Percentiles rank a stretch among this genome's conserved stretches.
These are phyloP conservation scores for Trichoderma erinaceum DNA, from an alignment of 495 filamentous ascomycete genomes.

Conservation along the genomic window DNA sequence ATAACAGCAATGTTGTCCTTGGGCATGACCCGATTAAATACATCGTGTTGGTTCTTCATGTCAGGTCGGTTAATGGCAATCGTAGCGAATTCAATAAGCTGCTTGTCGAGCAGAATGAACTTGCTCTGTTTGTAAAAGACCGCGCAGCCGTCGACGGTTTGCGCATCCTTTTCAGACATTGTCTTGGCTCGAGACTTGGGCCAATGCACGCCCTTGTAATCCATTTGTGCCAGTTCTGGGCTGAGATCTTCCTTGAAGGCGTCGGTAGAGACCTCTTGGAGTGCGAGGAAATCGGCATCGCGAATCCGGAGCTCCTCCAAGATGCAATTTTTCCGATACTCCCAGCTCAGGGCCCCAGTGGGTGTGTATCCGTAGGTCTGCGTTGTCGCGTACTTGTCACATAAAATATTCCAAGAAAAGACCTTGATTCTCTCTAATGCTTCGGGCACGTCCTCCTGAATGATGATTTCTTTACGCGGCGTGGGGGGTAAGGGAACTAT, in stretches of 20 bases:
- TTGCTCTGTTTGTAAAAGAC: constrained; percentile 92
- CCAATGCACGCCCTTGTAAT: constrained; percentile 91
- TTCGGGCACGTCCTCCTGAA: constrained; percentile 45
- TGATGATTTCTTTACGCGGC: constrained; percentile 36
- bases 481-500: constrained; percentile 64
- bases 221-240: constrained; percentile 69
- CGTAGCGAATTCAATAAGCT: constrained; percentile 84
- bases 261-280: constrained; percentile 88
- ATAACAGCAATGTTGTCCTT: constrained; percentile 92
- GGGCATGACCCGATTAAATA: constrained; percentile 97
- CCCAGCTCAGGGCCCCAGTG: constrained; percentile 70
- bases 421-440: constrained; percentile 59
- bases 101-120: constrained; percentile 88
- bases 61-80: constrained; percentile 87
- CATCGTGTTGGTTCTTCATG: constrained; percentile 91
- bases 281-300: constrained; percentile 79
- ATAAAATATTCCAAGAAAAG: constrained; percentile 89
- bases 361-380: constrained; percentile 85
- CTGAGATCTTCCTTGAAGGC: constrained; percentile 86
- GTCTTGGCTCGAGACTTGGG: constrained; percentile 80
- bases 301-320: constrained; percentile 72
- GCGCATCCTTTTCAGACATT: constrained; percentile 82
- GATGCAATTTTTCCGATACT: constrained; percentile 74
- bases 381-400: constrained; percentile 81
- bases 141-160: constrained; percentile 86